These are phyloP conservation scores for Diaporthe sp. DNA, from an alignment of 2,329 filamentous ascomycete species.

Conservation along the genomic window DNA sequence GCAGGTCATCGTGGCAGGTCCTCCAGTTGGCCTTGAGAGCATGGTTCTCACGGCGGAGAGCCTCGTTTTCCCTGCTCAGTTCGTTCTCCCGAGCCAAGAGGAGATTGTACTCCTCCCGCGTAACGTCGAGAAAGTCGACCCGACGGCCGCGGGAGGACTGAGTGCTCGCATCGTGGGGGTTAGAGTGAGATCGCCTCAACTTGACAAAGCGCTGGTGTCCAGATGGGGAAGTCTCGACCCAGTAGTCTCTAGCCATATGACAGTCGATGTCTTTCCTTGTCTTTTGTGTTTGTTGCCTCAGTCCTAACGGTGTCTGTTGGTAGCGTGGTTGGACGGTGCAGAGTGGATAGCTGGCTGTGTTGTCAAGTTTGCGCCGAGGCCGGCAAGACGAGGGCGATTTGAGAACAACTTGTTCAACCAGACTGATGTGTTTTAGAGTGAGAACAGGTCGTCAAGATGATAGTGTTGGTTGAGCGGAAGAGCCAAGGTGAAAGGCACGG, in stretches of 20 bases:
- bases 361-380: not conserved
- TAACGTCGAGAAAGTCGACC: constrained; percentile 47
- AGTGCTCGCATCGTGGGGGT: constrained; percentile 39
- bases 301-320: not conserved
- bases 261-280: not conserved
- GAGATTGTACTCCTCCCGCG: constrained; percentile 44
- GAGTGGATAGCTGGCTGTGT: not conserved
- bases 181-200: constrained; percentile 41
- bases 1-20: constrained; percentile 53
- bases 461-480: not conserved
- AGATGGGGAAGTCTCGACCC: constrained; percentile 33
- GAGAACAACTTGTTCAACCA: not conserved
- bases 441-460: not conserved
- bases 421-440: not conserved
- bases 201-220: constrained; percentile 46
- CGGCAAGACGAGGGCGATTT: not conserved
- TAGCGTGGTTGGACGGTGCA: not conserved
- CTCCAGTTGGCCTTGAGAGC: constrained; percentile 54
- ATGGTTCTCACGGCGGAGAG: constrained; percentile 47
- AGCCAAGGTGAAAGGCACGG: not conserved
- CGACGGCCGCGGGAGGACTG: constrained; percentile 42
- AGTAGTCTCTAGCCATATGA: constrained; percentile 42
- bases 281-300: not conserved
- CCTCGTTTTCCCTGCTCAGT: constrained; percentile 44
- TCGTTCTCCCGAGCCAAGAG: constrained; percentile 44